Base-by-base conservation (phyloP, 2,329 filamentous ascomycete species). In the Ascochyta clinopodiicola region DNA sequence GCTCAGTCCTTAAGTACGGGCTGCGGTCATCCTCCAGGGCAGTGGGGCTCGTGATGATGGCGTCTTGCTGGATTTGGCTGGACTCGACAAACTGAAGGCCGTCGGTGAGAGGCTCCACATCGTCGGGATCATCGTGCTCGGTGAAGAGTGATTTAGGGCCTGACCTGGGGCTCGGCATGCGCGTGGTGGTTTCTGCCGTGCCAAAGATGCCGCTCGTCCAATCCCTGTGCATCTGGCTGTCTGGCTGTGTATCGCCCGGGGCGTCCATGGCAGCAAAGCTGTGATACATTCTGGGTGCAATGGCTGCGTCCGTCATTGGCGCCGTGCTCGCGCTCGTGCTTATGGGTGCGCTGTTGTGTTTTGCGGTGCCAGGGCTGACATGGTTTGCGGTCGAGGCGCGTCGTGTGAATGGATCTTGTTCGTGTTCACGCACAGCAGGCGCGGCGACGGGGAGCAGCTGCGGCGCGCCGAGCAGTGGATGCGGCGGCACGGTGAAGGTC, bases 181-280 rank as follows among this genome's bases (percentile, higher is more conserved):
- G 35, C 38, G 59, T 56, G 37, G 35, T 57, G 21, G 40, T 59
- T 22, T 56, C 59, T 39, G 55, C 57, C 35, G 50, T 56, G 36
- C 53, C 59, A 17, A 52, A 62, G 22, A 69, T 53, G 24, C 60
- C 67, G 36, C 74, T 77, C 39, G 70, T 74, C 56, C 68, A 78
- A 21, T 77, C 65, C 42, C 68, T 75, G 63, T 79, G 78, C 40
- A 80, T 75, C 59, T 81, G 79, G 48, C 78, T 79, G 49, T 79
- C 77, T 22, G 75, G 73, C 67, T 82, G 80, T 1, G 80, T 81
- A 57, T 82, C 79, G 44, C 78, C 79, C 2, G 70, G 69, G 17
- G 59, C 65, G 53, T 73, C 73, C 44, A 72, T 70, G 42, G 68
- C 75, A 31, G 66, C 75, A 57, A 80, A 80, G 31, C 75, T 77